phyloP scores from a whole-genome alignment of 495 filamentous ascomycete species.

The Jackrogersella multiformis region DNA sequence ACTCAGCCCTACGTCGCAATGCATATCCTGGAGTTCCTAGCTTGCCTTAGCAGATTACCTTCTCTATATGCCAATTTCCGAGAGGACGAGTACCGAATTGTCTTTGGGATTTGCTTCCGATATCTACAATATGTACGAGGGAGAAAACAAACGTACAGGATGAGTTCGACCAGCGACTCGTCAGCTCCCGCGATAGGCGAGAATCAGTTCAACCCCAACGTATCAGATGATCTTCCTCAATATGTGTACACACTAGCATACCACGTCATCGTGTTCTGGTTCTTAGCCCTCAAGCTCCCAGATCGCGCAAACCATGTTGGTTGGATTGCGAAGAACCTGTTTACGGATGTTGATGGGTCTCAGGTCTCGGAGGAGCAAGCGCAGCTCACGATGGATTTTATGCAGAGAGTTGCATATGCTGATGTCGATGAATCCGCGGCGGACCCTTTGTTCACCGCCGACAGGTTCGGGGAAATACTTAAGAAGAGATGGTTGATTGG shows the following conservation, averaged over 20 bases:
- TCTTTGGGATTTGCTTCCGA: conserved; percentile 93
- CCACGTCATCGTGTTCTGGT: conserved; percentile 97
- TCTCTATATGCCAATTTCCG: conserved; percentile 86
- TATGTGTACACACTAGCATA: conserved; percentile 94
- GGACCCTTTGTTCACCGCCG: conserved; percentile 68
- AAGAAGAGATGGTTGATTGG: conserved; percentile 88
- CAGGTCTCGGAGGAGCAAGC: conserved; percentile 89
- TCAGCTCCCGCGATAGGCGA: conserved; percentile 32
- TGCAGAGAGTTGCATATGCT: conserved; percentile 89
- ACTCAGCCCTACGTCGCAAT: conserved; percentile 90
- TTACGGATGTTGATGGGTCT: conserved; percentile 75
- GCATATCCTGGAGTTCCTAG: conserved; percentile 93
- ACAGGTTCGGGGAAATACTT: conserved; percentile 70
- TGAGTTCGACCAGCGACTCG: conserved; percentile 43
- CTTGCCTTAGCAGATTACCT: conserved; percentile 83
- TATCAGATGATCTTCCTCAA: conserved; percentile 75
- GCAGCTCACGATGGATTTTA: conserved; percentile 92
- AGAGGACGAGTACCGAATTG: conserved; percentile 86
- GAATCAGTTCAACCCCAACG: conserved; percentile 48
- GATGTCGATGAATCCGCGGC: conserved; percentile 77
- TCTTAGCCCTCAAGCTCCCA: conserved; percentile 81
- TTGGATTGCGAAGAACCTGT: conserved; percentile 92
- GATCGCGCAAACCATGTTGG: conserved; percentile 84
- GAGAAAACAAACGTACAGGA: conserved; percentile 54
- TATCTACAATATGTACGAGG: conserved; percentile 78